Evolutionary conservation across 192 early-diverging fungal species (phyloP), one percentile per base, ranked within the genome.

Genomic region (Umbelopsis vinacea): DNA sequence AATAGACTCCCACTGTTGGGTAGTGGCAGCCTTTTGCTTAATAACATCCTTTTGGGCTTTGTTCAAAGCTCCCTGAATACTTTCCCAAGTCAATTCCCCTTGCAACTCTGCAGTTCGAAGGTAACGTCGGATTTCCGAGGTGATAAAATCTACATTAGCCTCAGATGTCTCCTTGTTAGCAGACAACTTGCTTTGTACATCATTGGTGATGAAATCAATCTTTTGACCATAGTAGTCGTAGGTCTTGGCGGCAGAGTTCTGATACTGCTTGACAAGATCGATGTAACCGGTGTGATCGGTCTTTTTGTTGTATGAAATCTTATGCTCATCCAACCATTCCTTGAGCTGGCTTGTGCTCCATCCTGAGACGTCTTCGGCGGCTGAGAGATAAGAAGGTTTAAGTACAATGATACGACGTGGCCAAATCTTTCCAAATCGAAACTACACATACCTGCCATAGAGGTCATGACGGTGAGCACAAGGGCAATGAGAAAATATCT

Each of bases 311-410:
- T 76, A 80, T 15, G 52, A 46, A 40, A 80, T 73, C 11, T 76
- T 73, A 45, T 80, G 71, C 19, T 80, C 71, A 52, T 75, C 69
- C 14, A 80, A 52, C 46, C 60, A 80, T 15, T 66, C 24, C 2
- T 46, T 38, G 19, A 76, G 53, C 46, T 80, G 71, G 7, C 55
- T 67, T 26, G 69, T 53, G 3, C 74, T 76, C 79, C 79, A 80
- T 24, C 48, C 46, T 10, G 52, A 47, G 21, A 76, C 46, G 37
- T 80, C 71, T 24, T 78, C 38, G 2, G 66, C 45, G 10, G 43
- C 38, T 68, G 22, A 60, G 66, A 46, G n/a, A 63, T 63, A 37
- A n/a, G 11, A 2, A 54, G n/a, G n/a, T n/a, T 4, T 54, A 24
- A 11, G 3, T 14, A 22, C 3, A 0, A 54, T 26, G 10, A 23